Percentiles rank a stretch among this genome's conserved stretches.
phyloP scores from a whole-genome alignment of 345 rosid species.

The Hibiscus trionum region DNA sequence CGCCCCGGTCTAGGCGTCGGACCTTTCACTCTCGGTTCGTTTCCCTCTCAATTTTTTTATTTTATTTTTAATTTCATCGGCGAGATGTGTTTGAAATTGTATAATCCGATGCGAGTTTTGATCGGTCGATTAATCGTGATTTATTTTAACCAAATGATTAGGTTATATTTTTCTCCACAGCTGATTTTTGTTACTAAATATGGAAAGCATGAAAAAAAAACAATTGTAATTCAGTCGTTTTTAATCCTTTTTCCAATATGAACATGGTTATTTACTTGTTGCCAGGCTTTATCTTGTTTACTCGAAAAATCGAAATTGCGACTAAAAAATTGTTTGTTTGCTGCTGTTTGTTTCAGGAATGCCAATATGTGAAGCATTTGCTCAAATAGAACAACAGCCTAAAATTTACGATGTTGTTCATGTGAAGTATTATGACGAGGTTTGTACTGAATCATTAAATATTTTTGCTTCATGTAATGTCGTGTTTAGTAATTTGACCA shows the following conservation, averaged over 20 bases:
- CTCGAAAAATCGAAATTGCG: background rate
- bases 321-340: background rate
- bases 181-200: background rate
- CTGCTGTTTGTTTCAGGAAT: conserved; percentile 44
- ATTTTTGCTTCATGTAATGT: background rate
- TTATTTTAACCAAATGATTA: background rate
- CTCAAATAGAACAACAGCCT: conserved; percentile 88
- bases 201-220: background rate
- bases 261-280: background rate
- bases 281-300: conserved; percentile 2
- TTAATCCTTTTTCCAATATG: background rate
- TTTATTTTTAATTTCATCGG: background rate
- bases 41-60: background rate
- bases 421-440: conserved; percentile 91
- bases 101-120: background rate
- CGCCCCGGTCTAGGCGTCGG: conserved; percentile 91
- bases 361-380: conserved; percentile 95
- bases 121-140: background rate
- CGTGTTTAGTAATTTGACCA: background rate
- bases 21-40: conserved; percentile 76
- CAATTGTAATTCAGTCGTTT: background rate
- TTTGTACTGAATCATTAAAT: conserved; percentile 17
- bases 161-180: background rate
- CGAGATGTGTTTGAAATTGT: background rate
- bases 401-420: conserved; percentile 92